Conservation (phyloP, 257 asterid genomes). For the Avicennia marina region DNA sequence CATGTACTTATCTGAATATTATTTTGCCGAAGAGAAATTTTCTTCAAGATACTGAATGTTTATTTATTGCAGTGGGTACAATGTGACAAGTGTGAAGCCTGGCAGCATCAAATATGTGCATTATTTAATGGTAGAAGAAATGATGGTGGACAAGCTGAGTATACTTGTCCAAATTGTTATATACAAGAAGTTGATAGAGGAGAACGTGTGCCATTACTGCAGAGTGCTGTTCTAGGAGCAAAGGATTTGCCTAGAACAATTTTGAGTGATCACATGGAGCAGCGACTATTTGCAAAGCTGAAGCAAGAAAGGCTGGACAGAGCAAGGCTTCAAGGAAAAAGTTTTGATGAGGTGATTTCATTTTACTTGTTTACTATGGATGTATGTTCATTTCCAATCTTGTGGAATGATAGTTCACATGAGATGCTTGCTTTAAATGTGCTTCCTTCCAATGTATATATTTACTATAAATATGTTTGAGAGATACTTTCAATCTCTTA, state of each 20-base stretch:
- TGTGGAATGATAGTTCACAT: slow-evolving; percentile 12
- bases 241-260: slow-evolving; percentile 88
- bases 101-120: slow-evolving; percentile 99
- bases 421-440: slow-evolving; percentile 8
- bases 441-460: slow-evolving; percentile 9
- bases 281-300: slow-evolving; percentile 62
- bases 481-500: too few species aligned
- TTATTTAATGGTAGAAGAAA: slow-evolving; percentile 87
- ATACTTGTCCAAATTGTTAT: slow-evolving; percentile 97
- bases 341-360: slow-evolving; percentile 75
- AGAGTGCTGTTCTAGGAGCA: slow-evolving; percentile 93
- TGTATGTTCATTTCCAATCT: slow-evolving; percentile 17
- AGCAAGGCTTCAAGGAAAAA: slow-evolving; percentile 73
- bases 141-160: slow-evolving; percentile 96
- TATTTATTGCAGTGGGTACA: slow-evolving; percentile 92
- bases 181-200: slow-evolving; percentile 85
- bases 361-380: slow-evolving; percentile 10
- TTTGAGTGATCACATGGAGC: slow-evolving; percentile 91
- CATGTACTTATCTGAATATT: slow-evolving; percentile 14
- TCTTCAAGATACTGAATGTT: slow-evolving; percentile 20
- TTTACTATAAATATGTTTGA: neutral
- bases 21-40: slow-evolving; percentile 7
- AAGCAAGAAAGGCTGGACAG: slow-evolving; percentile 87
- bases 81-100: slow-evolving; percentile 96
- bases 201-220: slow-evolving; percentile 74